Percentiles rank a stretch among this genome's conserved stretches.
These are phyloP conservation scores for Barnettozyma pratensis DNA, from an alignment of 805 yeast species.

Conservation along the genomic window DNA sequence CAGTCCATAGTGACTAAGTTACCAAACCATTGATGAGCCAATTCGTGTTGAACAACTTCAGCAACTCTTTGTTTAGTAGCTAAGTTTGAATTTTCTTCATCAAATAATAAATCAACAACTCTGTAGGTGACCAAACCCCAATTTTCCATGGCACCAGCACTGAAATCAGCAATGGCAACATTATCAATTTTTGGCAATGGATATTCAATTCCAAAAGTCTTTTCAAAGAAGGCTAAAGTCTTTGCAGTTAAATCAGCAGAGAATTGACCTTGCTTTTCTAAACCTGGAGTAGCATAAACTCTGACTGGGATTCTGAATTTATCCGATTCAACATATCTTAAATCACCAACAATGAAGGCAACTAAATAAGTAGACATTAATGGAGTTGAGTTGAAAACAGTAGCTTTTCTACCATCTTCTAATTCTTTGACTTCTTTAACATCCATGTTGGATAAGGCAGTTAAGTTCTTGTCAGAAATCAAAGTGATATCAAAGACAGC, in stretches of 20 bases:
- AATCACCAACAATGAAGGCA: constrained; percentile 79
- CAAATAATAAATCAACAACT: constrained; percentile 68
- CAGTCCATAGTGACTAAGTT: constrained; percentile 87
- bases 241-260: constrained; percentile 73
- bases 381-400: constrained; percentile 70
- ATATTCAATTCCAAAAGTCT: constrained; percentile 68
- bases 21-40: constrained; percentile 93
- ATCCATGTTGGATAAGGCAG: constrained; percentile 69
- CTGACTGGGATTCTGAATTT: constrained; percentile 70
- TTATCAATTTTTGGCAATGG: constrained; percentile 78
- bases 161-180: constrained; percentile 78
- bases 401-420: constrained; percentile 43
- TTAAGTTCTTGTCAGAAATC: constrained; percentile 48
- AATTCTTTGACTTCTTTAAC: constrained; percentile 43
- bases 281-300: constrained; percentile 77
- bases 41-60: constrained; percentile 82
- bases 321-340: constrained; percentile 63
- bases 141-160: constrained; percentile 90
- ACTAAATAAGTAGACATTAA: constrained; percentile 80
- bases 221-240: constrained; percentile 68
- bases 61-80: constrained; percentile 69
- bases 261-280: constrained; percentile 63
- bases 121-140: constrained; percentile 79
- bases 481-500: constrained; percentile 65
- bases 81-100: constrained; percentile 62